Base-by-base conservation (phyloP, 305 asterid species). In the Nicotiana rustica region DNA sequence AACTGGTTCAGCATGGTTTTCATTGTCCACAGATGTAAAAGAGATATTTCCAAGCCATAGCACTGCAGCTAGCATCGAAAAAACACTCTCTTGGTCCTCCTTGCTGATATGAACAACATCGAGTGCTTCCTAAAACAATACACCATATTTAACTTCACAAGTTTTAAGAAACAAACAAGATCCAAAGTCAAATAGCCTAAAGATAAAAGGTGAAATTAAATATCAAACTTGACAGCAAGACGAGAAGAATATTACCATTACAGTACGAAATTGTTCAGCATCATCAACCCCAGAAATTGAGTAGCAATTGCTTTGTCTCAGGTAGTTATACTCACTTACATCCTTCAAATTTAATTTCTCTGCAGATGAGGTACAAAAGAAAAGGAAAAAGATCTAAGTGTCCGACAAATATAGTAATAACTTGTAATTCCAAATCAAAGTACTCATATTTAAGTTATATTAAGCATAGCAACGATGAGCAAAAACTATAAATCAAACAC, bases 11-110 rank as follows among this genome's bases (percentile, higher is more conserved):
- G 94, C 99, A 78, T 96, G 99, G 90, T 94, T 91, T 80, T 96
- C 98, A 85, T 90, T 86, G 85, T 96, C 99, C 77, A 90, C 81
- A 66, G 86, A 91, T 29, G 93, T 88, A 86, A 94, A 94, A 78
- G 96, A 88, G 87, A 96, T 83, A 77, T 96, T 89, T 83, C 99
- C 99, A 81, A 96, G 88, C 99, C 99, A 96, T 62, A 96, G 84
- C 25, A 96, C 99, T 78, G 99, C 97, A 86, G 99, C 96, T 83
- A 96, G 87, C 98, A 96, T 93, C 19, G 98, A 93, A 87, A 96
- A 94, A 82, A 93, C 96, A 84, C 93, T 96, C 80, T 93, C 97
- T 86, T 94, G 99, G 88, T 96, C 93, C 80, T 90, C 94, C 89
- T 91, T 96, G 87, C 86, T 90, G 69, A 96, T 91, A 88, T 93